These are phyloP conservation scores for Phaffia australis DNA, from an alignment of 768 basidiomycete genomes.

Conservation along the genomic window DNA sequence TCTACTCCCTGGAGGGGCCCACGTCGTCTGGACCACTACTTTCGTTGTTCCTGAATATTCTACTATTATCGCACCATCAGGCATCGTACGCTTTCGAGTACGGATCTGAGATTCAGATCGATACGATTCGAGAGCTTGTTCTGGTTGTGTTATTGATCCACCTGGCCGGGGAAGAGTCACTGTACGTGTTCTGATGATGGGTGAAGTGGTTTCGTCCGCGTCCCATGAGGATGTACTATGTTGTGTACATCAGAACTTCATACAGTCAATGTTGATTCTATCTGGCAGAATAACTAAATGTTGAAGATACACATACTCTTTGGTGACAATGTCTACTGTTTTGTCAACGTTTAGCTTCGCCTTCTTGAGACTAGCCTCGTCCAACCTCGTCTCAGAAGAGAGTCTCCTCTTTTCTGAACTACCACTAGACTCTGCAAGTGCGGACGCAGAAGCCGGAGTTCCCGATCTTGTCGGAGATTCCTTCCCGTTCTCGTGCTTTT, in stretches of 20 bases:
- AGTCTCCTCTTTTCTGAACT: too few species aligned
- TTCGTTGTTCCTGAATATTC: too few species aligned
- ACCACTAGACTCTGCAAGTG: too few species aligned
- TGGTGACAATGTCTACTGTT: background rate
- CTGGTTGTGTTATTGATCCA: too few species aligned
- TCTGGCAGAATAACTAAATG: background rate
- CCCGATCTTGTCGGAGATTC: background rate
- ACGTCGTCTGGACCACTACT: too few species aligned
- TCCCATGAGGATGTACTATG: constrained; percentile 5
- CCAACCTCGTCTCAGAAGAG: background rate
- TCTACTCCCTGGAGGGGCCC: too few species aligned
- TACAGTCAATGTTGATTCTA: background rate
- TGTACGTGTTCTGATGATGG: constrained; percentile 6
- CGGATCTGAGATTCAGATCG: too few species aligned
- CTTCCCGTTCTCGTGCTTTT: constrained; percentile 1
- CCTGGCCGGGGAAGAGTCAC: background rate
- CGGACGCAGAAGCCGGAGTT: background rate
- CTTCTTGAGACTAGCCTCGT: background rate
- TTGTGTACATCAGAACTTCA: background rate
- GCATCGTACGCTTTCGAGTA: too few species aligned
- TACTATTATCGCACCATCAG: too few species aligned
- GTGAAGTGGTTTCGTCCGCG: background rate
- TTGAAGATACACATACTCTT: background rate
- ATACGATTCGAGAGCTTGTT: too few species aligned
- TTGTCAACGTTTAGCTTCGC: background rate